These are phyloP conservation scores for Fusarium dimerum DNA, from an alignment of 2,329 filamentous ascomycete genomes.

Conservation along the genomic window DNA sequence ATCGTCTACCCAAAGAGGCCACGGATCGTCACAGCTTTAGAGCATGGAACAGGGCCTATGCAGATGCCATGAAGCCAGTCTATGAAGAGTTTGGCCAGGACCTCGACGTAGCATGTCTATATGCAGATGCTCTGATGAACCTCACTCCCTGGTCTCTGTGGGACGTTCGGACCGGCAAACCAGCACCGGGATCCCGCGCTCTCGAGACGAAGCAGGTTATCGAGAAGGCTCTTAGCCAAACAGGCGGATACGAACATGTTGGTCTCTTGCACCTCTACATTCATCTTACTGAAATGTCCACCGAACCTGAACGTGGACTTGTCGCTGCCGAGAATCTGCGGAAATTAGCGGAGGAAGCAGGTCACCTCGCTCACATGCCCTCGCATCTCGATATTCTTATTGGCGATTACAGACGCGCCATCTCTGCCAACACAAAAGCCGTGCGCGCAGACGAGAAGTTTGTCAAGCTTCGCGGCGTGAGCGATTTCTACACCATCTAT, in stretches of 20 bases:
- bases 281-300: slow-evolving; percentile 77
- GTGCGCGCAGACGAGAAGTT: slow-evolving; percentile 67
- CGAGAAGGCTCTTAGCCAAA: slow-evolving; percentile 49
- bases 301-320: slow-evolving; percentile 58
- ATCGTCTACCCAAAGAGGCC: slow-evolving; percentile 58
- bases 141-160: slow-evolving; percentile 44
- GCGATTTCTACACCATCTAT: slow-evolving; percentile 74
- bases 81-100: slow-evolving; percentile 38
- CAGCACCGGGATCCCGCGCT: slow-evolving; percentile 33
- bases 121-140: slow-evolving; percentile 44
- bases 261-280: slow-evolving; percentile 76
- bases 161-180: slow-evolving; percentile 37
- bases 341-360: slow-evolving; percentile 65
- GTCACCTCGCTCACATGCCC: slow-evolving; percentile 73
- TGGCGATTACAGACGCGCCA: slow-evolving; percentile 67
- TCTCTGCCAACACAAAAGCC: slow-evolving; percentile 61
- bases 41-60: slow-evolving; percentile 33
- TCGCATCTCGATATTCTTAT: slow-evolving; percentile 71
- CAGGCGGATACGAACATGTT: slow-evolving; percentile 54
- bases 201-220: slow-evolving; percentile 37
- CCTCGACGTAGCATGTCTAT: slow-evolving; percentile 32
- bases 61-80: slow-evolving; percentile 35
- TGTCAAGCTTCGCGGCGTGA: slow-evolving; percentile 53
- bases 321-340: slow-evolving; percentile 62
- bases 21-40: slow-evolving; percentile 43